phyloP scores from a whole-genome alignment of 2,329 filamentous ascomycete genomes.

The Fusarium fujikuroi region DNA sequence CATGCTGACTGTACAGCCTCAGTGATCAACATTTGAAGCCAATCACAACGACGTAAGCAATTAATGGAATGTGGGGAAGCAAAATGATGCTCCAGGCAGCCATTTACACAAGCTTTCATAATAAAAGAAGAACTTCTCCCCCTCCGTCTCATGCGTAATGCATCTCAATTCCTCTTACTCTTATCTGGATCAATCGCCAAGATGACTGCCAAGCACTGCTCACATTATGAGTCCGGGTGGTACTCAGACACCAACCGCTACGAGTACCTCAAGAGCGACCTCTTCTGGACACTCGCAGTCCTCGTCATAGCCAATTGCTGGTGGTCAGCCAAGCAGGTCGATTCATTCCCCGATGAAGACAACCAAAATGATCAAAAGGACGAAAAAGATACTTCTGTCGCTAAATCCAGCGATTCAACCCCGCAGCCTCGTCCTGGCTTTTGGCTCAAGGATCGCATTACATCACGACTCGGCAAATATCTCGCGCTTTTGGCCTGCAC shows the following conservation, averaged over 20 bases:
- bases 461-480: slow-evolving; percentile 3
- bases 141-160: fast-evolving
- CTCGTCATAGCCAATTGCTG: slow-evolving; percentile 14
- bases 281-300: slow-evolving; percentile 25
- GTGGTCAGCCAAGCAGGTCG: slow-evolving; percentile 17
- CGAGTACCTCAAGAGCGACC: slow-evolving; percentile 26
- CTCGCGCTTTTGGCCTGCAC: background rate
- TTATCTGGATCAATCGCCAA: background rate
- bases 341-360: background rate
- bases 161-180: background rate
- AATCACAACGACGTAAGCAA: background rate
- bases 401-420: background rate
- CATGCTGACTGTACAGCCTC: background rate
- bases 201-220: background rate
- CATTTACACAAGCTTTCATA: background rate
- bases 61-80: background rate
- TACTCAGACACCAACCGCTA: slow-evolving; percentile 21
- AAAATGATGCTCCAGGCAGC: background rate
- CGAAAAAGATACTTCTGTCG: background rate
- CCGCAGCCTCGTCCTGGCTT: background rate
- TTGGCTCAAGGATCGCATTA: slow-evolving; percentile 12
- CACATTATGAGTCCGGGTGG: slow-evolving; percentile 2
- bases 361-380: background rate
- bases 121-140: background rate
- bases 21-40: background rate